Base-by-base conservation (phyloP, 1,284 basidiomycete genomes). In the Schizophyllum commune region DNA sequence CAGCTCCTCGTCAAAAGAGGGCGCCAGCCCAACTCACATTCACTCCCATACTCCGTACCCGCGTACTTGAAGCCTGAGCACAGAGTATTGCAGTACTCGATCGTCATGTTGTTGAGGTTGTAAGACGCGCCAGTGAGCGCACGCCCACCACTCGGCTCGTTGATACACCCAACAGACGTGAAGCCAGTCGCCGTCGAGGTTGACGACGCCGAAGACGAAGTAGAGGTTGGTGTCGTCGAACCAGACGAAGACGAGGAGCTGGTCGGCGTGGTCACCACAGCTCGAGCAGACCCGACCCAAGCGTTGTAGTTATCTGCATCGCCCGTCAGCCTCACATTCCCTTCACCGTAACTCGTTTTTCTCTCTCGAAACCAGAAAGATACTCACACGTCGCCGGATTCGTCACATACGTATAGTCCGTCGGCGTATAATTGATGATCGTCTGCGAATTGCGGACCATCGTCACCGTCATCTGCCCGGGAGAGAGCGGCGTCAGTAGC, bases 271-370 rank as follows among this genome's bases (percentile, higher is more conserved):
- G 63, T 19, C 11, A 52, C 58, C 7, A 61, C 20, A 54, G 56
- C 21, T 77, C 76, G 67, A 2, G 75, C 76, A 58, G 72, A 70
- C 15, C 76, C 77, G 53, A 75, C 74, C 64, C 72, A 78, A 0
- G 71, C 76, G 61, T 79, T 79, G 62, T 72, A 77, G 57, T 78
- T 79, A 61, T 78, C 77, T 78, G 58, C 20, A 32, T n/a, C n/a
- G n/a, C n/a, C n/a, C n/a, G n/a, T n/a, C n/a, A n/a, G n/a, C n/a
- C n/a, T n/a, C n/a, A n/a, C n/a, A n/a, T n/a, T n/a, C n/a, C n/a
- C n/a, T n/a, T n/a, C n/a, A n/a, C n/a, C n/a, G n/a, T n/a, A n/a
- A 55, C 7, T 13, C 11, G 9, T 51, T 21, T 33, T 55, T 8
- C 21, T 3, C 17, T 2, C 13, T 22, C 11, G 60, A 58, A 60